Base-by-base conservation (phyloP, 306 rosid species). In the Cucumis melo region DNA sequence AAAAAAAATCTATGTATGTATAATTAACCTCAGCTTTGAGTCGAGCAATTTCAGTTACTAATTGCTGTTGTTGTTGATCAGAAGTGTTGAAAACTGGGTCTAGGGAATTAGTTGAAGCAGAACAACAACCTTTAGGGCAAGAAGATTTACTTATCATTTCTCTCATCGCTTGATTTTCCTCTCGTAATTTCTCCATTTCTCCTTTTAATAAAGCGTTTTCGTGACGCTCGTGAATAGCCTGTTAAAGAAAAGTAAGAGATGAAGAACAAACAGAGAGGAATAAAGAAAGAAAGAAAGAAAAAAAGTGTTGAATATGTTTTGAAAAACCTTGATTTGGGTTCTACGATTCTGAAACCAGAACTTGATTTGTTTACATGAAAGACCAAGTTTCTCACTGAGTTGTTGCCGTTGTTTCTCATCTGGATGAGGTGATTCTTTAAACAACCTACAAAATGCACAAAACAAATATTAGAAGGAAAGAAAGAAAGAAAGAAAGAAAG, bases 301-400 rank as follows among this genome's bases (percentile, higher is more conserved):
- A 10, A 29, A 41, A 20, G 9, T 44, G 19, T 62, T 46, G 53
- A 46, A 12, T n/a, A n/a, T 46, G 50, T 10, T 39, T 2, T 12
- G 13, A 8, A 13, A 68, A 21, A 71, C 99, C 95, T 94, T 94
- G 85, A 92, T 92, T 81, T 92, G 99, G 78, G 98, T 94, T 76
- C 99, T 87, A 65, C 99, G 97, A 82, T 94, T 94, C 80, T 94
- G 99, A 80, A 94, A 94, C 99, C 99, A 94, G 79, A 94, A 94
- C 85, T 94, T 92, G 89, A 94, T 96, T 80, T 95, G 99, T 46
- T 95, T 82, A 0, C 98, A 93, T 80, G 96, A 93, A 73, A 95
- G 96, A 67, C 99, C 99, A 76, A 95, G 56, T 79, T 88, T 94
- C 83, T 92, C 91, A 87, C 99, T 92, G 1, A 95, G 90, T 60